A percentile compares a stretch with the other conserved stretches of the same genome.
Conservation (phyloP, 1,139 yeast species). For the Pichia sp. region DNA sequence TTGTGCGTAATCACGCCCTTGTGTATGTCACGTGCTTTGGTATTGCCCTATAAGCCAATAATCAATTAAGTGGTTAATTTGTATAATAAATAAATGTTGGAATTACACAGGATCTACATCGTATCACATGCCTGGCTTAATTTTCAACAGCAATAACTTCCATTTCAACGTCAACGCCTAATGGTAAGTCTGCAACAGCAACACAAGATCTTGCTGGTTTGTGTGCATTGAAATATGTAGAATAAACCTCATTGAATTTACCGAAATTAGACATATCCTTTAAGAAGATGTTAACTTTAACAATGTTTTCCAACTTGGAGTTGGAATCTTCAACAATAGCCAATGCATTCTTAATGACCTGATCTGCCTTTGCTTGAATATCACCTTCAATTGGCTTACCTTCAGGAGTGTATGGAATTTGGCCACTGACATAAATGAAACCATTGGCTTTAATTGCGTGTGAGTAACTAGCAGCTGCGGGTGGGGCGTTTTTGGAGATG, state of each 20-base stretch:
- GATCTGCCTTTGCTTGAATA: conserved; percentile 79
- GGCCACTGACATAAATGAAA: conserved; percentile 89
- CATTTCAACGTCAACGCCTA: conserved; percentile 66
- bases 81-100: too few species aligned
- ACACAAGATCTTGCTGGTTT: conserved; percentile 96
- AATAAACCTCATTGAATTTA: conserved; percentile 77
- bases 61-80: too few species aligned
- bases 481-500: conserved; percentile 74
- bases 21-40: too few species aligned
- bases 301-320: conserved; percentile 73
- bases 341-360: conserved; percentile 69
- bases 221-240: conserved; percentile 70
- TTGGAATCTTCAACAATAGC: conserved; percentile 76
- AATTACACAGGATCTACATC: too few species aligned
- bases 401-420: conserved; percentile 83
- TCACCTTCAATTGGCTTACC: conserved; percentile 72
- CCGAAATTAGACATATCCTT: conserved; percentile 82
- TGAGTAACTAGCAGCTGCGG: conserved; percentile 92
- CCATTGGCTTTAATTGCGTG: conserved; percentile 88
- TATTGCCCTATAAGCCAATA: too few species aligned
- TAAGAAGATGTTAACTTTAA: conserved; percentile 80
- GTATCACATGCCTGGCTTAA: conserved; percentile 9
- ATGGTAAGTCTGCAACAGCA: conserved; percentile 81
- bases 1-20: too few species aligned
- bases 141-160: conserved; percentile 76